Conservation (phyloP, 352 stramenopile species). For the Globisporangium radiosum region DNA sequence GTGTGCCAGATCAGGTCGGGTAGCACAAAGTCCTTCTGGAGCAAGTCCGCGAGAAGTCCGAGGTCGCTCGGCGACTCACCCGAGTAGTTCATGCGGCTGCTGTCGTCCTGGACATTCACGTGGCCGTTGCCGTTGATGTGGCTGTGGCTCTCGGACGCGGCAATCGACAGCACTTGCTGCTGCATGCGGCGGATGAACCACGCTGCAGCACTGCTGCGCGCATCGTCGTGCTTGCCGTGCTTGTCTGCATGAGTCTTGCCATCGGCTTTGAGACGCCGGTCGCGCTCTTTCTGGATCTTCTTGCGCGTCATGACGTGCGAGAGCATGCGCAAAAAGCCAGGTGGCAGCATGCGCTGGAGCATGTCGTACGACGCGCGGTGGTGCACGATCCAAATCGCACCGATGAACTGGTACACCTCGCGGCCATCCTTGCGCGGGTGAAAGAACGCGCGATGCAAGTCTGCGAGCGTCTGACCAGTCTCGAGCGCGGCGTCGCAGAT, state of each 20-base stretch:
- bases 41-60: constrained; percentile 48
- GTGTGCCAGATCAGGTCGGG: constrained; percentile 81
- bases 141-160: constrained; percentile 25
- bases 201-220: constrained; percentile 16
- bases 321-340: constrained; percentile 76
- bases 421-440: constrained; percentile 43
- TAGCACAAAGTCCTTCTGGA: constrained; percentile 67
- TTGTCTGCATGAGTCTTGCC: no score
- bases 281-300: constrained; percentile 49
- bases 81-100: constrained; percentile 55
- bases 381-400: constrained; percentile 70
- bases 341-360: constrained; percentile 50
- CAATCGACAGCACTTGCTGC: constrained; percentile 41
- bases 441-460: constrained; percentile 69
- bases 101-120: constrained; percentile 13
- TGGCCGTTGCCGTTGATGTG: constrained; percentile 24
- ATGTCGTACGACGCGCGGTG: constrained; percentile 72
- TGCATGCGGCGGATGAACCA: constrained; percentile 73
- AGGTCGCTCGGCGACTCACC: constrained; percentile 70
- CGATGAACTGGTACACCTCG: constrained; percentile 68
- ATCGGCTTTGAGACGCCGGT: constrained; percentile 10
- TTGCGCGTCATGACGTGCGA: constrained; percentile 51
- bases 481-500: constrained; percentile 74
- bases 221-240: constrained; percentile 19
- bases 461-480: constrained; percentile 45